These are phyloP conservation scores for Sugiyamaella chiloensis DNA, from an alignment of 805 yeast genomes.

Conservation along the genomic window DNA sequence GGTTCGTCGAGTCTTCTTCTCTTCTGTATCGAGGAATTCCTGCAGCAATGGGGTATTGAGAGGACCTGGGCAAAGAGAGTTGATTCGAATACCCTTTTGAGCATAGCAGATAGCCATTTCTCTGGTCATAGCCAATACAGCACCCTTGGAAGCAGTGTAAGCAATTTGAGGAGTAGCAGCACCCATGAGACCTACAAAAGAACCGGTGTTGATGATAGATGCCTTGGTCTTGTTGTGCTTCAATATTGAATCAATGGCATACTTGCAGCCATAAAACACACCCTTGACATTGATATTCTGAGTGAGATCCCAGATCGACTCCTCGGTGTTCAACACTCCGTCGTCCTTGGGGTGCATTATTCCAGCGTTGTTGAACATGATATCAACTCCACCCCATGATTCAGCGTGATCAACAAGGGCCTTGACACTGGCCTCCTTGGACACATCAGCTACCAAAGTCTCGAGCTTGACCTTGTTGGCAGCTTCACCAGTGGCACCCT, in stretches of 20 bases:
- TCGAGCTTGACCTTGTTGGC: slow-evolving; percentile 73
- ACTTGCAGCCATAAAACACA: slow-evolving; percentile 36
- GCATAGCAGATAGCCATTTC: slow-evolving; percentile 60
- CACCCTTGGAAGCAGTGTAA: slow-evolving; percentile 39
- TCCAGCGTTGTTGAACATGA: slow-evolving; percentile 89
- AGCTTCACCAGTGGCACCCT: slow-evolving; percentile 66
- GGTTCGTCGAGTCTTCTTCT: slow-evolving; percentile 42
- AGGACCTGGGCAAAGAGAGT: slow-evolving; percentile 58
- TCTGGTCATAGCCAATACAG: slow-evolving; percentile 36
- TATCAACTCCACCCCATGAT: slow-evolving; percentile 73
- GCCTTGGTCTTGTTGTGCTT: slow-evolving; percentile 29
- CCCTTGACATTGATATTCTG: slow-evolving; percentile 38
- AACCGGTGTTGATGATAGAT: slow-evolving; percentile 38
- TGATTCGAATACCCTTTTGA: slow-evolving; percentile 50
- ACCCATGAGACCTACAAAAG: slow-evolving; percentile 37
- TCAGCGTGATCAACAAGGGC: slow-evolving; percentile 50
- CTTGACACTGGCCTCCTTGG: slow-evolving; percentile 34
- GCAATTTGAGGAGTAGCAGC: slow-evolving; percentile 41
- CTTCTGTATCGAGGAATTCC: slow-evolving; percentile 53
- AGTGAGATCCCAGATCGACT: slow-evolving; percentile 37
- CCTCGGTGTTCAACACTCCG: slow-evolving; percentile 34
- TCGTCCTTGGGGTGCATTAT: slow-evolving; percentile 41
- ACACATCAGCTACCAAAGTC: slow-evolving; percentile 30
- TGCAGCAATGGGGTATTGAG: slow-evolving; percentile 59
- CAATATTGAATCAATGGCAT: slow-evolving; percentile 34